Evolutionary conservation across 495 filamentous ascomycete genomes (phyloP), one percentile per base, ranked within the genome.

Genomic region (Staphylotrichum tortipilum): DNA sequence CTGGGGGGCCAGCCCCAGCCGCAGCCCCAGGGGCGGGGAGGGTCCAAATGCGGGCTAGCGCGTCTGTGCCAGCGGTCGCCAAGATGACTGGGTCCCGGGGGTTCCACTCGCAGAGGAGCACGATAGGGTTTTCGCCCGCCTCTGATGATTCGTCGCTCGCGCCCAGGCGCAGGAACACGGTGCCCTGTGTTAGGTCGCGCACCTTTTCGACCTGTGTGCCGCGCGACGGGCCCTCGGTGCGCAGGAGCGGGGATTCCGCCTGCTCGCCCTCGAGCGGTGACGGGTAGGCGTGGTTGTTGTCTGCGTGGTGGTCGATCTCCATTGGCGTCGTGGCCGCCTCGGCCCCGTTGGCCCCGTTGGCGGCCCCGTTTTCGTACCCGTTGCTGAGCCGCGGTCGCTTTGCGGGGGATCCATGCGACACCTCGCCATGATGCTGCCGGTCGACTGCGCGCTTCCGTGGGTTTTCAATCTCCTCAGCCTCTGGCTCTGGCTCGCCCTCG

Each of bases 21-120:
- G 68, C 66, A 52, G 75, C 65, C 56, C 69, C 69, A 74, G 70
- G 67, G 55, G n/a, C n/a, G n/a, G 80, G 76, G 42, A 89, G 61
- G 56, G 79, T 85, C 85, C 85, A 91, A 65, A 92, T 70, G 53
- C 80, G 82, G 70, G 85, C 86, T 76, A 87, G 83, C 65, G 81
- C 78, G 65, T 88, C 83, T 60, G 73, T 77, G 60, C 86, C 85
- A 64, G 80, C 81, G 54, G 81, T 80, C 57, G 82, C 84, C 64
- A 94, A 75, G 62, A 86, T 69, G 30, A 78, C 82, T 52, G 87
- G 77, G 73, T 90, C 81, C 50, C 66, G 68, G 43, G 88, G 88
- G 59, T 85, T 86, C 85, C 86, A 94, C 65, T 81, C 72, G 68
- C 81, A 79, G 44, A 78, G 77, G 54, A 86, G 76, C 72, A 90